Evolutionary conservation across 2,329 filamentous ascomycete genomes (phyloP), one percentile per base, ranked within the genome.

Genomic region (Gliomastix tumulicola): DNA sequence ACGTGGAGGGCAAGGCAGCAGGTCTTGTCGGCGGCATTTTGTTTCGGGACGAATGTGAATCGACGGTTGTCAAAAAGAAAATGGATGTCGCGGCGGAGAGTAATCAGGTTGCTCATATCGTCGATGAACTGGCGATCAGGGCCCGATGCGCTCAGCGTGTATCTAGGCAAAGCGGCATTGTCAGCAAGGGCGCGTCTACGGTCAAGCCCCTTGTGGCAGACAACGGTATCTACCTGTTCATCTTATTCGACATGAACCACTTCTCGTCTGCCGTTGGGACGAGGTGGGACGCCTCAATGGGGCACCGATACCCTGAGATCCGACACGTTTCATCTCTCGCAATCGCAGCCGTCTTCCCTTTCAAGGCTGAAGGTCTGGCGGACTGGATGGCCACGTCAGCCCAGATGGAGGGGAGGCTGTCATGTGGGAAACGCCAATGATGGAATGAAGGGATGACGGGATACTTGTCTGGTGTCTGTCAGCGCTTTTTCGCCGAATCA

Each of bases 361-460:
- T 2, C 13, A 28, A 15, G 16, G 25, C 13, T 28, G 10, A 15
- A 12, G 16, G 25, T 28, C 25, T 13, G n/a, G n/a, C n/a, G n/a
- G n/a, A n/a, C n/a, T n/a, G n/a, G 18, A 38, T 30, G 9, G 16
- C 12, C 10, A 39, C 23, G 6, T 15, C 15, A 13, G 23, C 17
- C 37, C 37, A 39, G 19, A 28, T 31, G 10, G 28, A 11, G 13
- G 37, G 37, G 27, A 39, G 33, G 12, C 35, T 20, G 17, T 31
- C 12, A 19, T 39, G 37, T 8, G 37, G 23, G 22, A 39, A 39
- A 17, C 32, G 17, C 37, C 37, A 39, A 20, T 35, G 30, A 15
- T 35, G 22, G 20, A 39, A 39, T 2, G 37, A 39, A n/a, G 37
- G 37, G 13, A 39, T 16, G 12, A 35, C 32, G 7, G 37, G 32